Evolutionary conservation across 305 asterid species (phyloP).

Genomic region (Fraxinus floribunda): DNA sequence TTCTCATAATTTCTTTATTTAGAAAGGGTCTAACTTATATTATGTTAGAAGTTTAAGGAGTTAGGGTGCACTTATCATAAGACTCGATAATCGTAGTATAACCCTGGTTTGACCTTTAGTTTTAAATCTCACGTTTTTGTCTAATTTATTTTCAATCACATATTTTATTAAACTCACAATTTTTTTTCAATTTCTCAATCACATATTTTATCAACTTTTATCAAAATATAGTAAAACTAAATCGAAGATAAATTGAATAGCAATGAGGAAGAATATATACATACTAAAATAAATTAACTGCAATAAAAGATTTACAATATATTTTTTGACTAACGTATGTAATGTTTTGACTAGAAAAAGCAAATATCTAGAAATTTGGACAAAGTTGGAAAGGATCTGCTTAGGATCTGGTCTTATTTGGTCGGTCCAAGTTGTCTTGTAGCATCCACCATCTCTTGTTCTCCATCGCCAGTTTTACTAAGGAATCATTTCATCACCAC

Average conservation of each 20-base stretch:
- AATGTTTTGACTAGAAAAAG: neutral
- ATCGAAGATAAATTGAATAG: constrained; percentile 4
- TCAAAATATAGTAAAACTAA: no score
- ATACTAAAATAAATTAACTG: constrained; percentile 28
- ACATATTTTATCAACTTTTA: no score
- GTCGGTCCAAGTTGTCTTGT: constrained; percentile 27
- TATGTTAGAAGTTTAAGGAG: neutral
- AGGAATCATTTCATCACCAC: neutral
- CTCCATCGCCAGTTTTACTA: neutral
- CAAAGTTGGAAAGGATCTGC: constrained; percentile 28
- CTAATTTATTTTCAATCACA: neutral
- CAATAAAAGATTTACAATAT: constrained; percentile 20
- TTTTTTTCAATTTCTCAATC: no score
- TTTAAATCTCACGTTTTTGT: no score
- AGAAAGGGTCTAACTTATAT: neutral
- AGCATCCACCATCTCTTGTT: neutral
- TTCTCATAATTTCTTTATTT: neutral
- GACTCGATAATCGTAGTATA: no score
- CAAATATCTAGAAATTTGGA: constrained; percentile 29
- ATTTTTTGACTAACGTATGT: neutral
- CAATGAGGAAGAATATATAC: neutral
- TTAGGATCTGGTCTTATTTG: constrained; percentile 28
- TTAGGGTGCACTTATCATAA: no score
- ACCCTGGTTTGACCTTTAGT: neutral
- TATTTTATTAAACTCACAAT: neutral